Evolutionary conservation across 345 rosid species (phyloP).

Genomic region (Eucalyptus shirleyi): DNA sequence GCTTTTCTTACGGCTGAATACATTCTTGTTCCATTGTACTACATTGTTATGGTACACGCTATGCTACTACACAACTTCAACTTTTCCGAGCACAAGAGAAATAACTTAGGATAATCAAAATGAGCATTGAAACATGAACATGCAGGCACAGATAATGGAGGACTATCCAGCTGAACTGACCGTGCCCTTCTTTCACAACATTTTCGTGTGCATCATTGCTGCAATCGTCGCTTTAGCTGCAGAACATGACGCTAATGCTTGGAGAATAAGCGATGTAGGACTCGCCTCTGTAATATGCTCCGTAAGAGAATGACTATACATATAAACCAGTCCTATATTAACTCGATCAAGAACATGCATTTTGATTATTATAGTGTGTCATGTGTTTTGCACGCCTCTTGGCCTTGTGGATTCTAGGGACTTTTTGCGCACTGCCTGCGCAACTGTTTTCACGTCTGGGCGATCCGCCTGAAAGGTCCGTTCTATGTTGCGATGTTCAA

Average conservation of each 20-base stretch:
- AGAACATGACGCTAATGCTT: conserved; percentile 38
- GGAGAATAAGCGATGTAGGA: conserved; percentile 49
- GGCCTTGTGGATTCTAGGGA: conserved; percentile 19
- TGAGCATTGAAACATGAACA: background rate
- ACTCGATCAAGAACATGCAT: background rate
- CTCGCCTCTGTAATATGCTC: conserved; percentile 65
- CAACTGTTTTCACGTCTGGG: conserved; percentile 47
- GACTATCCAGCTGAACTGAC: conserved; percentile 78
- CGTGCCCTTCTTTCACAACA: conserved; percentile 61
- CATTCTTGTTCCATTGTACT: conserved; percentile 56
- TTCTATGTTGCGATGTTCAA: conserved; percentile 59
- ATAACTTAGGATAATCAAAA: background rate
- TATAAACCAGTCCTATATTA: background rate
- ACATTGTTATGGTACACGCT: conserved; percentile 63
- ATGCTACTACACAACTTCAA: background rate
- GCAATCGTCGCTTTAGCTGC: conserved; percentile 34
- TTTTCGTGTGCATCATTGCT: conserved; percentile 45
- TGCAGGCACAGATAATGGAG: conserved; percentile 71
- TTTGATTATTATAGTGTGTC: background rate
- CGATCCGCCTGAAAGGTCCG: conserved; percentile 55
- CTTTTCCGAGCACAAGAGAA: background rate
- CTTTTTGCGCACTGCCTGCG: conserved; percentile 45
- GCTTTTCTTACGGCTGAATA: conserved; percentile 53
- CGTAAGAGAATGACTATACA: conserved; percentile 23
- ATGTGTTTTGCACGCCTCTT: background rate